Evolutionary conservation across 257 asterid species (phyloP), one percentile per base, ranked within the genome.

Genomic region (Orobanche coerulescens): DNA sequence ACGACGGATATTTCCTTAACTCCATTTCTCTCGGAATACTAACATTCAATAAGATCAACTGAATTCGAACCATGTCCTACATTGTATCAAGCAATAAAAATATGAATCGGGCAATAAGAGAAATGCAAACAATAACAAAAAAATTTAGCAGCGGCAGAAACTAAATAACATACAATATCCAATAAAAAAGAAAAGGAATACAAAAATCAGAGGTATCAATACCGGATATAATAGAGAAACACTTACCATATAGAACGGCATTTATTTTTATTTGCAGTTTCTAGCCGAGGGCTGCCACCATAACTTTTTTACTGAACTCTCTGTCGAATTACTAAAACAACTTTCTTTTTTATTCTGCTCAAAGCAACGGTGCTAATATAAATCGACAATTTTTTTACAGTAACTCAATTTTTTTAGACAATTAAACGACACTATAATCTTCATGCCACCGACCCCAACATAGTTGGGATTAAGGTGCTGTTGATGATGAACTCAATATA

Each of bases 11-110:
- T 52, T 50, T 51, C 39, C 53, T 44, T 53, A 36, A 46, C 48
- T n/a, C 58, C 71, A 42, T 46, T 5, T 43, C 61, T 37, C 44
- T 37, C 52, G 15, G 0, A 30, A n/a, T 42, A 3, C 18, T 43
- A 13, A 8, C 19, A 14, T n/a, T 51, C 64, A 42, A n/a, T 15
- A 5, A 15, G 66, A 58, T 46, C 24, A 8, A 8, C 28, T 13
- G 62, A 5, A 53, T 22, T 22, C 25, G 49, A 61, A 34, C 59
- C 20, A 33, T 26, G 33, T 23, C 64, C 69, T 54, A 7, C 42
- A 25, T 20, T 53, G 44, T 16, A 53, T 54, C 2, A 43, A 55
- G 37, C 57, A 55, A 42, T 46, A 12, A 65, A 30, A 46, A 25
- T 5, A 6, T 54, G 44, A 48, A 49, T 14, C 40, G 1, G 19